phyloP scores from a whole-genome alignment of 2,329 filamentous ascomycete genomes.

The Cladosporium sp. region DNA sequence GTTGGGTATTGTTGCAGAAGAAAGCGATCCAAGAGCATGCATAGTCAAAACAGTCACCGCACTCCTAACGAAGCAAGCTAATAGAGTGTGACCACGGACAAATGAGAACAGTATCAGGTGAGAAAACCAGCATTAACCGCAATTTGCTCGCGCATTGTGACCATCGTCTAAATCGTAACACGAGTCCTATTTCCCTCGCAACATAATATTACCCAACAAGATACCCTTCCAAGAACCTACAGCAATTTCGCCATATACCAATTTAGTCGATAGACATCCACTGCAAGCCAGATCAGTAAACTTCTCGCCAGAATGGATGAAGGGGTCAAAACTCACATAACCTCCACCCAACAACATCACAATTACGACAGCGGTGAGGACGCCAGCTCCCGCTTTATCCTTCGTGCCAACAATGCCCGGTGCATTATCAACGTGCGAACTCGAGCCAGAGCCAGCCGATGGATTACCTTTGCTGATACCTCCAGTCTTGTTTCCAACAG shows the following conservation, averaged over 20 bases:
- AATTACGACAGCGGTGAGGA: conserved; percentile 58
- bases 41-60: too few relatives aligned
- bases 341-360: conserved; percentile 6
- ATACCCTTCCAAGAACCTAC: too few relatives aligned
- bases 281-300: background rate
- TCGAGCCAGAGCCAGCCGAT: conserved; percentile 35
- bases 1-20: too few relatives aligned
- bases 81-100: too few relatives aligned
- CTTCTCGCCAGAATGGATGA: background rate
- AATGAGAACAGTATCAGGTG: too few relatives aligned
- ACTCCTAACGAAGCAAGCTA: too few relatives aligned
- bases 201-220: too few relatives aligned
- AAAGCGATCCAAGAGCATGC: too few relatives aligned
- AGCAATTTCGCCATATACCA: background rate
- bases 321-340: background rate
- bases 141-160: background rate
- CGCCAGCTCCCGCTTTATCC: conserved; percentile 64
- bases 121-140: too few relatives aligned
- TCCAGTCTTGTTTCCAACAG: conserved; percentile 46
- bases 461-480: conserved; percentile 47
- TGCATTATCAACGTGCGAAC: conserved; percentile 17
- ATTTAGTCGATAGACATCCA: conserved; percentile 11
- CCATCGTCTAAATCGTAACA: background rate
- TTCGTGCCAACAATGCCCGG: conserved; percentile 45
- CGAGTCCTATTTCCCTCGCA: background rate